A percentile compares a stretch with the other conserved stretches of the same genome.
Conservation (phyloP, 371 early-diverging fungal genomes). For the Actinomucor elegans region DNA sequence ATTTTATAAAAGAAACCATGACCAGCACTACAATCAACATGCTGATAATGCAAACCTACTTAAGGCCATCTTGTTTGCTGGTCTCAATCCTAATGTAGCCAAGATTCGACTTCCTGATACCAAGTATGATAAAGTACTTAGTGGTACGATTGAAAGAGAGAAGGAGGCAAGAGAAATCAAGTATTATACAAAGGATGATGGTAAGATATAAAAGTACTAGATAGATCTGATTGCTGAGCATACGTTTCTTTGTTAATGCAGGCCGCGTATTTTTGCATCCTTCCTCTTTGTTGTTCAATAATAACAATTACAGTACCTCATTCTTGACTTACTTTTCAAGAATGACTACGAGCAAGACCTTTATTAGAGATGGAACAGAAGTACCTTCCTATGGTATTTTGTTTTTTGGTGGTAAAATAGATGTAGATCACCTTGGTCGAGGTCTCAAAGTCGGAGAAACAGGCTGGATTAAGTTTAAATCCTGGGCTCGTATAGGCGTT, state of each 20-base stretch:
- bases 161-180: constrained; percentile 74
- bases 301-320: constrained; percentile 58
- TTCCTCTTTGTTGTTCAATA: constrained; percentile 65
- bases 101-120: constrained; percentile 70
- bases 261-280: constrained; percentile 83
- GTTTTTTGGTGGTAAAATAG: constrained; percentile 71
- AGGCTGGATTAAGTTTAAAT: constrained; percentile 66
- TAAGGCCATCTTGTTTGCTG: constrained; percentile 63
- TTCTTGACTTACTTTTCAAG: constrained; percentile 73
- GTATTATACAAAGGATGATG: constrained; percentile 65
- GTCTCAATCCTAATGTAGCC: constrained; percentile 71
- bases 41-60: constrained; percentile 53
- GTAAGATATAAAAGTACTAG: constrained; percentile 7
- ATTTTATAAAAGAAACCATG: constrained; percentile 30
- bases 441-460: constrained; percentile 58
- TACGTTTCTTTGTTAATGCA: constrained; percentile 5
- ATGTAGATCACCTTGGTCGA: constrained; percentile 70
- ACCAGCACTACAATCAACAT: constrained; percentile 45
- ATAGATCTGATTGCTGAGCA: not conserved
- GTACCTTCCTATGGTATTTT: constrained; percentile 67
- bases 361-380: constrained; percentile 76
- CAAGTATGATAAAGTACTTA: constrained; percentile 70
- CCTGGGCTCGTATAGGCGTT: constrained; percentile 81
- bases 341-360: constrained; percentile 71
- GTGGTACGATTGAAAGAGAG: constrained; percentile 74